Base-by-base conservation (phyloP, 192 early-diverging fungal species). In the Coemansia sp. region DNA sequence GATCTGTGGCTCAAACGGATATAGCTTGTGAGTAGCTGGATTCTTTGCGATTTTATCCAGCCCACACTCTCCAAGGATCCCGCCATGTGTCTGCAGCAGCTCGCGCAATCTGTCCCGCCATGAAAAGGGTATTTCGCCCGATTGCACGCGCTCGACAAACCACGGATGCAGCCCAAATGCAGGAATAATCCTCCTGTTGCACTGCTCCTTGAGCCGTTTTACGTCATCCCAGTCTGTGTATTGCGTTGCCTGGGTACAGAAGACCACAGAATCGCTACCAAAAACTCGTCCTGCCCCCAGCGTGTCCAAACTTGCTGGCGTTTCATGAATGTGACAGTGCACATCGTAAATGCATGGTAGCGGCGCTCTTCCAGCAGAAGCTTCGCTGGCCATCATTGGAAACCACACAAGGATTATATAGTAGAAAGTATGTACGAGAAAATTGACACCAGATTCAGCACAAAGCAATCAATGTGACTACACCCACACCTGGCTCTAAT, bases 81-180 rank as follows among this genome's bases (percentile, higher is more conserved):
- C 75, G 13, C 66, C 61, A 33, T 83, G 66, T 20, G 28, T 37
- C 12, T 9, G 13, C 4, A 83, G 58, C 42, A 72, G 34, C 43
- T 52, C 39, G 0, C 61, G 64, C n/a, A 83, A 75, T 46, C 71
- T 66, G 4, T 33, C 34, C 8, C 39, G 35, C 75, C 81, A 83
- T 16, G 30, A 39, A 3, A n/a, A 37, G 4, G 75, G 75, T 23
- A 83, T 72, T 37, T 63, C 66, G 49, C 68, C 66, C 4, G 63
- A 56, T 43, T 31, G 35, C 40, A 77, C 63, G 4, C 68, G 57
- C 45, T 73, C 71, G 15, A 67, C 72, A 66, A 83, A 83, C 81
- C 81, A 83, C n/a, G 75, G 81, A 48, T 83, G 81, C 52, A 83
- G 12, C 10, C 75, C 81, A 48, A 83, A 68, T n/a, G 68, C 81